Percentiles rank a stretch among this genome's conserved stretches.
These are phyloP conservation scores for Polytolypa hystricis DNA, from an alignment of 2,329 filamentous ascomycete genomes.

Conservation along the genomic window DNA sequence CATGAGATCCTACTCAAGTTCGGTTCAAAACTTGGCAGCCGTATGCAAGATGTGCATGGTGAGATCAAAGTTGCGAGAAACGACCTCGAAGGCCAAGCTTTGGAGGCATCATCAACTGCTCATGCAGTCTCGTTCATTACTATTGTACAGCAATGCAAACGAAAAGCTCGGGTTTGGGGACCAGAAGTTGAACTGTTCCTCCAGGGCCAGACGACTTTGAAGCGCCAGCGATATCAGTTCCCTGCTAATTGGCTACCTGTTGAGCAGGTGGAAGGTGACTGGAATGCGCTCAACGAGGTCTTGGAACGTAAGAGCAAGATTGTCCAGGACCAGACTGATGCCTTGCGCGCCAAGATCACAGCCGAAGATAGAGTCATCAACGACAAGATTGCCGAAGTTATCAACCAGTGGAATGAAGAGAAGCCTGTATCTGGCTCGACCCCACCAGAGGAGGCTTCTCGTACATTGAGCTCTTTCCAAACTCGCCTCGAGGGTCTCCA, in stretches of 20 bases:
- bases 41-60: constrained; percentile 84
- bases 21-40: constrained; percentile 72
- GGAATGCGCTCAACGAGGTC: constrained; percentile 86
- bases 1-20: constrained; percentile 94
- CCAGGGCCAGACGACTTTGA: constrained; percentile 85
- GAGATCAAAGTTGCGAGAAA: constrained; percentile 85
- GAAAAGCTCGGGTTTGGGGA: constrained; percentile 86
- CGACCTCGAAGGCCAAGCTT: constrained; percentile 80
- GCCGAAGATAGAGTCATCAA: constrained; percentile 87
- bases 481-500: constrained; percentile 72
- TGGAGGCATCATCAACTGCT: constrained; percentile 89
- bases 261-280: constrained; percentile 92
- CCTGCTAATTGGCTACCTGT: constrained; percentile 89
- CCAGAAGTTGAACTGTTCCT: constrained; percentile 93
- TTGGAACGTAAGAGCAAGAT: constrained; percentile 87
- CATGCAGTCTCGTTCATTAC: constrained; percentile 98
- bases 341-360: constrained; percentile 82
- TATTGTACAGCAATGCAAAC: constrained; percentile 89
- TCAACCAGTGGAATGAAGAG: constrained; percentile 83
- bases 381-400: constrained; percentile 77
- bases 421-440: constrained; percentile 95
- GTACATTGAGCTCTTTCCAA: constrained; percentile 73
- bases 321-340: constrained; percentile 92
- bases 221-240: constrained; percentile 87
- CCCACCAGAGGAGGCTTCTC: constrained; percentile 76